These are phyloP conservation scores for Halenospora varia DNA, from an alignment of 495 filamentous ascomycete species.

Conservation along the genomic window DNA sequence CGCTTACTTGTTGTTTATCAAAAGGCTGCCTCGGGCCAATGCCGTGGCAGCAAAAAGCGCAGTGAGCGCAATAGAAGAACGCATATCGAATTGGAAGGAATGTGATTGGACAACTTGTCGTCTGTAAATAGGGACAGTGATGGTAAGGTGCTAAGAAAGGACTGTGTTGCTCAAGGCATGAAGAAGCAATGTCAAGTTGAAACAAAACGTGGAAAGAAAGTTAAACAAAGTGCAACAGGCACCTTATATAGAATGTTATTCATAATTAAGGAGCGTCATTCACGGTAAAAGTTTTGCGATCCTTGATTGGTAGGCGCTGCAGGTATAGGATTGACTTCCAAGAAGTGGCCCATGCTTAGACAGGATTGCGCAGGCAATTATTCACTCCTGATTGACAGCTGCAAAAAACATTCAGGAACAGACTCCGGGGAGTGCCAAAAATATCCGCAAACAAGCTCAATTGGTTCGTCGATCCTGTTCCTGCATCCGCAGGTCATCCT, in stretches of 20 bases:
- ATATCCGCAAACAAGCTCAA: neutral
- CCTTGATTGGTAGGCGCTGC: too few species aligned
- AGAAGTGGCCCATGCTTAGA: too few species aligned
- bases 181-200: neutral
- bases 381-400: too few species aligned
- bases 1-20: neutral
- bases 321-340: too few species aligned
- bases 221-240: neutral
- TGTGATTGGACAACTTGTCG: neutral
- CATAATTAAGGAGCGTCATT: neutral
- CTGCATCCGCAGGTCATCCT: neutral
- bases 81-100: neutral
- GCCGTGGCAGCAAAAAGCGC: neutral
- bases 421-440: too few species aligned
- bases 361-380: too few species aligned
- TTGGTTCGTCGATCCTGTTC: neutral
- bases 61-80: neutral
- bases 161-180: neutral
- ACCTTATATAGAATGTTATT: neutral
- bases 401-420: neutral
- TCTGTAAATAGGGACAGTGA: neutral
- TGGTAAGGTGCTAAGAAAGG: neutral
- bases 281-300: too few species aligned
- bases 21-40: neutral
- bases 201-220: neutral